Percentiles rank a stretch among this genome's conserved stretches.
phyloP scores from a whole-genome alignment of 495 filamentous ascomycete species.

The Xylaria grammica region DNA sequence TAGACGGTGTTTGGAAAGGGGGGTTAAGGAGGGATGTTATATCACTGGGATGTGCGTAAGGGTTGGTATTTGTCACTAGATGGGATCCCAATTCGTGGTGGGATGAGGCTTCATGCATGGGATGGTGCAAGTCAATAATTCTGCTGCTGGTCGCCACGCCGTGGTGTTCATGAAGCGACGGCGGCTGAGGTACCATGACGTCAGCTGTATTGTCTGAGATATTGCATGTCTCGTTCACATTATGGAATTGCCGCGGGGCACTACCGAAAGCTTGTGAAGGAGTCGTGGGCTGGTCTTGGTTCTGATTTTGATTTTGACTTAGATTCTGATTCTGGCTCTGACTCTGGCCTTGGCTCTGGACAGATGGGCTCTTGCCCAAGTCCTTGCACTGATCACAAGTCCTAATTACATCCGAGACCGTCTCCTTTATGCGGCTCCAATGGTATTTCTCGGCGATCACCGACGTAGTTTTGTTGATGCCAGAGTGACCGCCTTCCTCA shows the following conservation, averaged over 20 bases:
- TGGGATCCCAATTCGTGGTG: conserved; percentile 31
- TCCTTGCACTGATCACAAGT: conserved; percentile 93
- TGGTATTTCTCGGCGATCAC: conserved; percentile 93
- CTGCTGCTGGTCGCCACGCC: conserved; percentile 27
- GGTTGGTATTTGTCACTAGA: conserved; percentile 35
- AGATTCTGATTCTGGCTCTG: conserved; percentile 12
- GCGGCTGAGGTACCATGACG: conserved; percentile 28
- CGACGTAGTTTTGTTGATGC: conserved; percentile 98
- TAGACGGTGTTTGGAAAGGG: conserved; percentile 30
- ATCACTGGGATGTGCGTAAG: conserved; percentile 42
- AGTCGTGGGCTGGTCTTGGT: conserved; percentile 7
- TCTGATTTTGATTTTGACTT: background rate
- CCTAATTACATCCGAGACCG: conserved; percentile 90
- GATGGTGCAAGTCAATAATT: conserved; percentile 32
- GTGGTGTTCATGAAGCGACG: conserved; percentile 26
- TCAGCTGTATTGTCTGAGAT: conserved; percentile 8
- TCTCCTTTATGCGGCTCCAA: conserved; percentile 99
- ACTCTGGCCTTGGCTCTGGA: conserved; percentile 25
- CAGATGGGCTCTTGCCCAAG: conserved; percentile 59
- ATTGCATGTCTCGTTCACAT: conserved; percentile 27
- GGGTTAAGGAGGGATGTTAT: conserved; percentile 41
- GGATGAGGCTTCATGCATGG: conserved; percentile 12
- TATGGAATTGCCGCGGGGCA: conserved; percentile 25
- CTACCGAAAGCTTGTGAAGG: conserved; percentile 1
- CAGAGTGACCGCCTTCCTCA: conserved; percentile 73